Evolutionary conservation across 805 yeast genomes (phyloP), one percentile per base, ranked within the genome.

Genomic region (Clavispora phyllophila): DNA sequence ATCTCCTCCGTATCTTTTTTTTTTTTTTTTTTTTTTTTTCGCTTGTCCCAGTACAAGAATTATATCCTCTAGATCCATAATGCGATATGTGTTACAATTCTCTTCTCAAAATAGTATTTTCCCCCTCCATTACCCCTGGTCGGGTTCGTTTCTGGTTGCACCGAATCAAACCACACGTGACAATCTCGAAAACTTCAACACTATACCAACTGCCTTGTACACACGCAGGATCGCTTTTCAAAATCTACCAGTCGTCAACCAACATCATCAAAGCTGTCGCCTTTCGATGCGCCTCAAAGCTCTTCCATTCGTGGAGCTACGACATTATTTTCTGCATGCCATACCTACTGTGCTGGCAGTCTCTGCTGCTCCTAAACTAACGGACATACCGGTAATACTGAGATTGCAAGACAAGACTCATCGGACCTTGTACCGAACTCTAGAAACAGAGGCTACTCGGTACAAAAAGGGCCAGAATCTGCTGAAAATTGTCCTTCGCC

Each of bases 341-440:
- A 17, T 10, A 22, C 19, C 1, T 13, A 6, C 25, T 33, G 6
- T 4, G n/a, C 17, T 25, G 10, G 19, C 26, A 4, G 25, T n/a
- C 9, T 1, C 25, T 2, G 15, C 7, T 5, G 9, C 25, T 13
- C 13, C 9, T 4, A 33, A 35, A 13, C 20, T 29, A 8, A 17
- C 1, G 4, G 19, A 15, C 20, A 15, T 29, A n/a, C 39, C 32
- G 10, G 40, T 37, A 5, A 20, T n/a, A 14, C 26, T 37, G 14
- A 47, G 56, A 10, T 44, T 52, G 40, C 48, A 51, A 15, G 56
- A 52, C 41, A 50, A 46, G 15, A 24, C 48, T 17, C 58, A 54
- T 36, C 50, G 60, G 28, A 40, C 36, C 8, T 36, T 33, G 23
- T 51, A 42, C 42, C 49, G 54, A 23, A 46, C 47, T n/a, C 29